Conservation (phyloP, 2,329 filamentous ascomycete genomes). For the Neonectria punicea region DNA sequence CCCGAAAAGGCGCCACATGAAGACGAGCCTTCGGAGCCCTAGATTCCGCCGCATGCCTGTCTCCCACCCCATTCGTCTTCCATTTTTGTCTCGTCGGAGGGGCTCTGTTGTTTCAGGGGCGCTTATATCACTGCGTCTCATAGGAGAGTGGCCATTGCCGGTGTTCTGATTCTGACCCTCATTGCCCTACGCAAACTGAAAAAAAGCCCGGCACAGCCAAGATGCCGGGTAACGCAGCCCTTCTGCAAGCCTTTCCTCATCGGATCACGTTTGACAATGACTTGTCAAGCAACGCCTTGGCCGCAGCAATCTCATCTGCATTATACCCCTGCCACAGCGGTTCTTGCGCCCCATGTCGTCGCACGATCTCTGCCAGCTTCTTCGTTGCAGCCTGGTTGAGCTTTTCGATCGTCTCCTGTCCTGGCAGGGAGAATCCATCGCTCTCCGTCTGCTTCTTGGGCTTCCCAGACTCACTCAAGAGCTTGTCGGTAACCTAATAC, state of each 20-base stretch:
- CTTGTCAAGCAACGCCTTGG: conserved; percentile 71
- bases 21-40: not conserved
- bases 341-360: conserved; percentile 68
- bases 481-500: conserved; percentile 59
- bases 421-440: conserved; percentile 65
- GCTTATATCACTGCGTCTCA: conserved; percentile 20
- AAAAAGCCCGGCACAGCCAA: conserved; percentile 26
- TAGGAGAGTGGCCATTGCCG: conserved; percentile 20
- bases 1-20: conserved; percentile 13
- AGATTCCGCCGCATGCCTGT: conserved; percentile 12
- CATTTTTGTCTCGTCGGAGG: conserved; percentile 9
- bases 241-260: conserved; percentile 44
- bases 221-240: conserved; percentile 18
- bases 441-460: conserved; percentile 58
- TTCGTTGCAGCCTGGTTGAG: conserved; percentile 78
- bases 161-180: conserved; percentile 20
- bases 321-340: conserved; percentile 79
- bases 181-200: conserved; percentile 25
- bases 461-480: conserved; percentile 58
- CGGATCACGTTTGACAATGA: conserved; percentile 58
- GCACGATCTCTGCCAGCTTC: conserved; percentile 81
- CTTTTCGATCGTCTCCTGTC: conserved; percentile 68
- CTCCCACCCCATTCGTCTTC: conserved; percentile 22
- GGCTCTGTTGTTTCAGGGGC: conserved; percentile 29
- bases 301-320: conserved; percentile 76